Evolutionary conservation across 225 moss, liverwort and hornwort species (phyloP).

Genomic region (Asterella californica): DNA sequence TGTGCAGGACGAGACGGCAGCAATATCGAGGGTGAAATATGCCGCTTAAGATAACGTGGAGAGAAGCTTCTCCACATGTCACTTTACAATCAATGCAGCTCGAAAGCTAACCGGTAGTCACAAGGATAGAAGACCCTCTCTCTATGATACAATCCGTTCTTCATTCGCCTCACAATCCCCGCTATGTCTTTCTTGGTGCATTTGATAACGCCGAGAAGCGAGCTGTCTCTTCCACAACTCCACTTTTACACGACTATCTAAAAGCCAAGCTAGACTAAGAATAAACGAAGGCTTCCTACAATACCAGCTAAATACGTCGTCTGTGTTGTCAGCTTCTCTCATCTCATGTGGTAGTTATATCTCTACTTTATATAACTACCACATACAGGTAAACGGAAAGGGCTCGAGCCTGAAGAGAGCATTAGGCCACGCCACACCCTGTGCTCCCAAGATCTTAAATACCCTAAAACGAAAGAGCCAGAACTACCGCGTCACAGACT

Average conservation of each 20-base stretch:
- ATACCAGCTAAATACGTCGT: background rate
- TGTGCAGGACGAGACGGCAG: too few species aligned
- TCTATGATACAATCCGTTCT: slow-evolving; percentile 5
- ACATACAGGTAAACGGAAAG: background rate
- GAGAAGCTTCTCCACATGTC: background rate
- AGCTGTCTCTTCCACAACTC: background rate
- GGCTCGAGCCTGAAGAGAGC: background rate
- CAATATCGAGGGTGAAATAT: too few species aligned
- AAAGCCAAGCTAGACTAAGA: background rate
- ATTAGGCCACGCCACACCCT: background rate
- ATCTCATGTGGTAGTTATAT: background rate
- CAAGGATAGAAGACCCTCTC: background rate
- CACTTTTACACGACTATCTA: background rate
- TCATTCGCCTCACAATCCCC: background rate
- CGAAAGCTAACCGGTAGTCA: background rate
- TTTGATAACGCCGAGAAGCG: background rate
- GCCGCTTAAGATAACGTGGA: too few species aligned
- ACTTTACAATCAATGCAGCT: background rate
- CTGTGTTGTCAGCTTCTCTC: background rate
- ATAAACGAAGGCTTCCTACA: background rate
- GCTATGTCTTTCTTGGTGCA: background rate
- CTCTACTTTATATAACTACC: slow-evolving; percentile 8
- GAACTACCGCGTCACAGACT: too few species aligned
- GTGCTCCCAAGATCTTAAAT: background rate
- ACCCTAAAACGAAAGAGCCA: background rate